phyloP scores from a whole-genome alignment of 2,329 filamentous ascomycete genomes.

The Botryosphaeria dothidea region DNA sequence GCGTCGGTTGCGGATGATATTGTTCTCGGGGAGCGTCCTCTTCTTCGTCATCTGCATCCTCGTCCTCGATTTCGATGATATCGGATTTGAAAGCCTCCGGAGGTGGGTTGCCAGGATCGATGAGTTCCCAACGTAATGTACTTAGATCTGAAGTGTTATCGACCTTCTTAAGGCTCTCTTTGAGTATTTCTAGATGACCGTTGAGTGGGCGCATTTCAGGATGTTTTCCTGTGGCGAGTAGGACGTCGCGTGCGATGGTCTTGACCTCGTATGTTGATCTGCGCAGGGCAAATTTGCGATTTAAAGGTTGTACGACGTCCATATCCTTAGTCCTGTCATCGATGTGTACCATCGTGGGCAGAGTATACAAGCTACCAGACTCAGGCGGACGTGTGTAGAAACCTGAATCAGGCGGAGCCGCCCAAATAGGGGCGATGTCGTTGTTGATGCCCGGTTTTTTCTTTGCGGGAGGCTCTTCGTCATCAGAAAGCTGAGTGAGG shows the following conservation, averaged over 20 bases:
- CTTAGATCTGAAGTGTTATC: conserved; percentile 53
- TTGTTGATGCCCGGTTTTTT: conserved; percentile 15
- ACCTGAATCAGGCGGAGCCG: neutral
- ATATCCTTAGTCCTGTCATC: conserved; percentile 21
- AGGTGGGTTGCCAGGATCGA: conserved; percentile 57
- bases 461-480: conserved; percentile 45
- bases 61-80: conserved; percentile 27
- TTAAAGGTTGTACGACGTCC: conserved; percentile 47
- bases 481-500: conserved; percentile 50
- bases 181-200: conserved; percentile 55
- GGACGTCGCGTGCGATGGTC: conserved; percentile 64
- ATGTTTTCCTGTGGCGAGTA: conserved; percentile 63
- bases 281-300: conserved; percentile 47
- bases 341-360: conserved; percentile 18
- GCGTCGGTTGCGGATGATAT: neutral
- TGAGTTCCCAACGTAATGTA: conserved; percentile 62
- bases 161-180: conserved; percentile 45
- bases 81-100: conserved; percentile 33
- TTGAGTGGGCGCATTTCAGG: conserved; percentile 62
- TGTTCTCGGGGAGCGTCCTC: conserved; percentile 10
- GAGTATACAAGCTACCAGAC: neutral
- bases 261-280: conserved; percentile 59
- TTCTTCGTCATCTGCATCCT: conserved; percentile 36
- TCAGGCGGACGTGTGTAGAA: neutral
- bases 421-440: conserved; percentile 5